phyloP scores from a whole-genome alignment of 768 basidiomycete species.

The Piloderma croceum region DNA sequence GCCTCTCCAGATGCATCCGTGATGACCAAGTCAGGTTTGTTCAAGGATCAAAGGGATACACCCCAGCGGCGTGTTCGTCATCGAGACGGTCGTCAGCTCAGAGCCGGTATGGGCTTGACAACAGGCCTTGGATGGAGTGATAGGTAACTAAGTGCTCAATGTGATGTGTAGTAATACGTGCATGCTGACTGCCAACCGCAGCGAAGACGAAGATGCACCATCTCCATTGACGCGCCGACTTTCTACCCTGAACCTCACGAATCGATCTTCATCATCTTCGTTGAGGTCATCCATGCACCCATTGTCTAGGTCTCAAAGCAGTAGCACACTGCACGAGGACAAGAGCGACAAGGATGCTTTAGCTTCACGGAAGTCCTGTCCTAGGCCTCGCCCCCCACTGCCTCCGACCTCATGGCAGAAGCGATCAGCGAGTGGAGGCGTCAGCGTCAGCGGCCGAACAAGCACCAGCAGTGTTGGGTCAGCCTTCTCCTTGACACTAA shows the following conservation, averaged over 20 bases:
- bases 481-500: slow-evolving; percentile 20
- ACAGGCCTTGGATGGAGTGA: slow-evolving; percentile 75
- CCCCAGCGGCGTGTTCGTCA: slow-evolving; percentile 51
- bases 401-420: slow-evolving; percentile 24
- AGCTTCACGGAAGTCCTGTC: slow-evolving; percentile 4
- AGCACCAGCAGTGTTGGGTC: slow-evolving; percentile 31
- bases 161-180: slow-evolving; percentile 7
- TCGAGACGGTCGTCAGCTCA: slow-evolving; percentile 51
- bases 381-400: slow-evolving; percentile 2
- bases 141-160: slow-evolving; percentile 41
- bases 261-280: slow-evolving; percentile 37
- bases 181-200: slow-evolving; percentile 19
- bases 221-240: slow-evolving; percentile 60
- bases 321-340: slow-evolving; percentile 10
- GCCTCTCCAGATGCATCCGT: slow-evolving; percentile 15
- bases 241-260: slow-evolving; percentile 49
- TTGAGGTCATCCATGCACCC: slow-evolving; percentile 21
- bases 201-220: slow-evolving; percentile 71
- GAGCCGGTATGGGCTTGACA: slow-evolving; percentile 62
- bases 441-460: slow-evolving; percentile 9
- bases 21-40: slow-evolving; percentile 34
- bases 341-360: slow-evolving; percentile 9
- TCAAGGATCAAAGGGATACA: slow-evolving; percentile 56
- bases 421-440: too few relatives aligned
- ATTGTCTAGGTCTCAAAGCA: slow-evolving; percentile 25